Percentiles rank a stretch among this genome's conserved stretches.
These are phyloP conservation scores for Colletotrichum gigasporum DNA, from an alignment of 2,329 filamentous ascomycete species.

Conservation along the genomic window DNA sequence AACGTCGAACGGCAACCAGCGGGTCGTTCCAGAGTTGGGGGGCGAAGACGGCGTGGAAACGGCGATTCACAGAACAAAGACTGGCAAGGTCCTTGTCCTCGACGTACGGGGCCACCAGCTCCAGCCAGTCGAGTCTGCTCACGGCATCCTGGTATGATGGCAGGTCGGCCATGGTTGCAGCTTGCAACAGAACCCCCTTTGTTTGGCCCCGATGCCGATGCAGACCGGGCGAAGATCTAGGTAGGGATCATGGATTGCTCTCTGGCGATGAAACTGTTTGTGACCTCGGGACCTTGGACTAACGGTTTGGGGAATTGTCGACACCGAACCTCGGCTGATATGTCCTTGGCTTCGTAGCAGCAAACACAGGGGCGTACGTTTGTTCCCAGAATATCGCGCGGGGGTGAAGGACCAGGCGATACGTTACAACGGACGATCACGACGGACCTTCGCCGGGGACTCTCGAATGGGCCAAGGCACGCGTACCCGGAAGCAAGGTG, in stretches of 20 bases:
- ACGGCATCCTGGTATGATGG: constrained; percentile 65
- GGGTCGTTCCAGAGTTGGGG: constrained; percentile 64
- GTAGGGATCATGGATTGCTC: not conserved
- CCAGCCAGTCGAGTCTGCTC: constrained; percentile 57
- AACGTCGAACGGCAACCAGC: constrained; percentile 47
- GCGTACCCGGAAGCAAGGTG: not conserved
- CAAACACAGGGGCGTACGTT: not conserved
- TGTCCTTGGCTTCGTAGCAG: not conserved
- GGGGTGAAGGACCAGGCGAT: not conserved
- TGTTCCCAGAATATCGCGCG: not conserved
- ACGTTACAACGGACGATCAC: not conserved
- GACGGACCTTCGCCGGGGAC: not conserved
- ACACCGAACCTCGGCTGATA: no score
- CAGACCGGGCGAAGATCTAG: not conserved
- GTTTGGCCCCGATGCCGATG: no score
- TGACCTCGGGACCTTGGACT: no score
- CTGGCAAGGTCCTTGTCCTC: constrained; percentile 49
- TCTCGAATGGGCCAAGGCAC: not conserved
- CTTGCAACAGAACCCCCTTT: no score
- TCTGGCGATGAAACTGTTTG: constrained; percentile 18
- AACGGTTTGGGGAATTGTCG: not conserved
- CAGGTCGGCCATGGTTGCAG: constrained; percentile 37
- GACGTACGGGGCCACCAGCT: constrained; percentile 56
- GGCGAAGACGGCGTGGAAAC: constrained; percentile 59
- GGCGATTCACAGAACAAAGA: constrained; percentile 58